Conservation (phyloP, 371 early-diverging fungal genomes). For the Mucor piriformis region DNA sequence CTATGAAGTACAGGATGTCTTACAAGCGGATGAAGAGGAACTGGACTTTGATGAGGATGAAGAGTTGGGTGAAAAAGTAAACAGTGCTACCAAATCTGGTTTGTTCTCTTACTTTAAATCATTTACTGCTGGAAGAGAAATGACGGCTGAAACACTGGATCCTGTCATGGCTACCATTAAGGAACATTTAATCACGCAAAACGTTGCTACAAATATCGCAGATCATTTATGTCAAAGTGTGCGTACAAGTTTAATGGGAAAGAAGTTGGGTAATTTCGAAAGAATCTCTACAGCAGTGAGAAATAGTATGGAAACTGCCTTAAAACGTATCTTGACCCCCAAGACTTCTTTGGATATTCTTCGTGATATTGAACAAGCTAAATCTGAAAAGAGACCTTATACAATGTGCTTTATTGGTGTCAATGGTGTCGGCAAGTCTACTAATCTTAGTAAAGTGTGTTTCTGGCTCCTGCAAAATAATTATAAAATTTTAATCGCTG, state of each 20-base stretch:
- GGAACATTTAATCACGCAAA: constrained; percentile 91
- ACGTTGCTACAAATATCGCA: constrained; percentile 93
- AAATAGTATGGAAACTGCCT: constrained; percentile 77
- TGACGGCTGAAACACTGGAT: constrained; percentile 69
- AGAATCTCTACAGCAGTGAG: constrained; percentile 72
- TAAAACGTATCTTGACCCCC: constrained; percentile 90
- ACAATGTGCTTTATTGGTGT: constrained; percentile 97
- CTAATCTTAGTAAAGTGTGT: constrained; percentile 97
- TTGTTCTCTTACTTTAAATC: constrained; percentile 70
- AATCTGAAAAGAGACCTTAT: constrained; percentile 79
- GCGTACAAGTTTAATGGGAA: constrained; percentile 73
- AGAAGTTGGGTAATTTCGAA: constrained; percentile 77
- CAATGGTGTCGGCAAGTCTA: constrained; percentile 98
- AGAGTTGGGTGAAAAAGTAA: neutral
- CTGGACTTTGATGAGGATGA: constrained; percentile 30
- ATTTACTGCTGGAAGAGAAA: constrained; percentile 67
- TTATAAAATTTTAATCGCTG: constrained; percentile 94
- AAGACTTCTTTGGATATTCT: constrained; percentile 95
- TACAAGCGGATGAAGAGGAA: constrained; percentile 50
- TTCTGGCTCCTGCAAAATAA: constrained; percentile 98
- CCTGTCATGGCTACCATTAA: constrained; percentile 81
- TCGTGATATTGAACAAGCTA: constrained; percentile 83
- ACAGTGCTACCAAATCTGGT: constrained; percentile 29
- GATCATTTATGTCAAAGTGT: constrained; percentile 86
- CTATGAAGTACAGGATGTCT: constrained; percentile 84